Conservation (phyloP, 2,329 filamentous ascomycete species). For the Scedosporium boydii region DNA sequence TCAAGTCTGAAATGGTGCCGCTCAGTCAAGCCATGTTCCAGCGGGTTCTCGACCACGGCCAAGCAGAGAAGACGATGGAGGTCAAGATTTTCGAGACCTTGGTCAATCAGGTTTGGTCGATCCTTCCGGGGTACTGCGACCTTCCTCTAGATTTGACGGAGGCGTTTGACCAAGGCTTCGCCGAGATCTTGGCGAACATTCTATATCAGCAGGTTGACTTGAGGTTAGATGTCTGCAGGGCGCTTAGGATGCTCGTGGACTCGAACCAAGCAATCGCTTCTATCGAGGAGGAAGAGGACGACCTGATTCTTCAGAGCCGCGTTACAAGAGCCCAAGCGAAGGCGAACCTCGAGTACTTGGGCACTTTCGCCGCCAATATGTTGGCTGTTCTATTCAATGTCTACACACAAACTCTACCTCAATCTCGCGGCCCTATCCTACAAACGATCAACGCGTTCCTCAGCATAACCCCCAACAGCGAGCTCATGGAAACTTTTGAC, state of each 20-base stretch:
- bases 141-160: constrained; percentile 69
- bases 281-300: constrained; percentile 59
- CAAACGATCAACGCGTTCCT: constrained; percentile 93
- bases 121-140: constrained; percentile 90
- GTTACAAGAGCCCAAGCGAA: constrained; percentile 66
- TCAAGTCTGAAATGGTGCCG: constrained; percentile 76
- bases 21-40: constrained; percentile 88
- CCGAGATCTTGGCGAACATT: constrained; percentile 82
- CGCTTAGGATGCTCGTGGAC: constrained; percentile 77
- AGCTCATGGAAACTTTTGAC: constrained; percentile 81
- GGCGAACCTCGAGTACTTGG: constrained; percentile 74
- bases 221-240: constrained; percentile 77
- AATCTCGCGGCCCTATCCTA: constrained; percentile 81
- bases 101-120: constrained; percentile 91
- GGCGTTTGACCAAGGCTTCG: constrained; percentile 79
- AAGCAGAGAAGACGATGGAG: constrained; percentile 84
- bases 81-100: constrained; percentile 97
- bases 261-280: constrained; percentile 76
- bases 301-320: constrained; percentile 67
- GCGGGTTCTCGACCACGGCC: constrained; percentile 71
- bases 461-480: constrained; percentile 69
- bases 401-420: constrained; percentile 90
- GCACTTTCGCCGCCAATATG: constrained; percentile 74
- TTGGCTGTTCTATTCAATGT: constrained; percentile 98
- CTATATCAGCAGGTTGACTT: constrained; percentile 88